Percentiles rank a stretch among this genome's conserved stretches.
Evolutionary conservation across 345 rosid genomes (phyloP).

Genomic region (Heritiera fomes): DNA sequence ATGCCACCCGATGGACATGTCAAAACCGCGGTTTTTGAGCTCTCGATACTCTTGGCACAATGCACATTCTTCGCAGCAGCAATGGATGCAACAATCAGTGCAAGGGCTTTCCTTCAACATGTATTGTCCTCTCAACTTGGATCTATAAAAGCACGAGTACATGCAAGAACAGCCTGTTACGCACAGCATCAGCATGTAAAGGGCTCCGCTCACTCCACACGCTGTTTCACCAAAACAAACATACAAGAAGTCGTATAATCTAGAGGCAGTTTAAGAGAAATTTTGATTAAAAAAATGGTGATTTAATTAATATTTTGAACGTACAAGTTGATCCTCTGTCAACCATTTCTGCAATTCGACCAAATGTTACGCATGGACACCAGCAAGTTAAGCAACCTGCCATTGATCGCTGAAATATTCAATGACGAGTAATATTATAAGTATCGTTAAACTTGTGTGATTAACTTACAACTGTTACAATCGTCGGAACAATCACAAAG

Average conservation of each 20-base stretch:
- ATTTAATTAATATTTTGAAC: neutral
- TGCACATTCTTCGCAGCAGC: conserved; percentile 60
- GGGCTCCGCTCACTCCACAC: conserved; percentile 51
- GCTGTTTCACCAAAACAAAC: conserved; percentile 33
- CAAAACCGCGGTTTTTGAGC: conserved; percentile 57
- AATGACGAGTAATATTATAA: too few relatives aligned
- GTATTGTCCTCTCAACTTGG: conserved; percentile 65
- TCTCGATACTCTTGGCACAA: conserved; percentile 66
- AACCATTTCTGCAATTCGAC: conserved; percentile 66
- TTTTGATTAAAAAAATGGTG: too few relatives aligned
- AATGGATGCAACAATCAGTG: conserved; percentile 53
- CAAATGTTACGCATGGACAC: conserved; percentile 72
- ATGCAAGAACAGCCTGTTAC: conserved; percentile 51
- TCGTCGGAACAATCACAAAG: conserved; percentile 53
- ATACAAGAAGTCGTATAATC: too few relatives aligned
- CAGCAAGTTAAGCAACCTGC: conserved; percentile 63
- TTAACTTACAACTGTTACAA: conserved; percentile 38
- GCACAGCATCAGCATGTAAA: conserved; percentile 36
- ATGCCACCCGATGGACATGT: conserved; percentile 75
- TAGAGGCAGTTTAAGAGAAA: too few relatives aligned
- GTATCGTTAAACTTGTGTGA: too few relatives aligned
- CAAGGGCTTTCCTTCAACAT: conserved; percentile 50
- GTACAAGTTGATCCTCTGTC: conserved; percentile 61
- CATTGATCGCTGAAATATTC: neutral
- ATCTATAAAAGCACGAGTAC: conserved; percentile 60